A percentile compares a stretch with the other conserved stretches of the same genome.
Conservation (phyloP, 305 asterid species). For the Coffea humblotiana region DNA sequence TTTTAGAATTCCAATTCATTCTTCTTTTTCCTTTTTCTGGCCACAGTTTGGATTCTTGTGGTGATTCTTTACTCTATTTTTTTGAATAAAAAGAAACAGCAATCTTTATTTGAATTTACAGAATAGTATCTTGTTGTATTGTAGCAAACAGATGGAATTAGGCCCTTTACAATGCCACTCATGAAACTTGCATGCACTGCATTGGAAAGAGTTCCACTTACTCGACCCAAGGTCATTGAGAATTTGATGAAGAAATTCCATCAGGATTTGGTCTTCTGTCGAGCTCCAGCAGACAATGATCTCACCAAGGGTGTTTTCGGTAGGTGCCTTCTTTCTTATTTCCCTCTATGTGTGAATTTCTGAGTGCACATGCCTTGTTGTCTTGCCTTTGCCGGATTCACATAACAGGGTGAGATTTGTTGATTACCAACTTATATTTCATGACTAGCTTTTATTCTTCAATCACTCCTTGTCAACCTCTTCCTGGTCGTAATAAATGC, state of each 20-base stretch:
- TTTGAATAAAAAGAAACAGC: no score
- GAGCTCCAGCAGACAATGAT: slow-evolving; percentile 75
- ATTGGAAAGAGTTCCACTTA: slow-evolving; percentile 85
- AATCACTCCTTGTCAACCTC: no score
- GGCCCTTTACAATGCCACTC: slow-evolving; percentile 91
- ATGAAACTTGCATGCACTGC: slow-evolving; percentile 96
- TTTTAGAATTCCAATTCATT: background rate
- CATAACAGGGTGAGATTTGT: background rate
- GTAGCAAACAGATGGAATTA: slow-evolving; percentile 81
- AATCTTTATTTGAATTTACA: no score
- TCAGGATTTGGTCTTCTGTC: slow-evolving; percentile 83
- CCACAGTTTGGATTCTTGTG: background rate
- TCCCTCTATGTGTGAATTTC: background rate
- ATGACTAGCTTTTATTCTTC: background rate
- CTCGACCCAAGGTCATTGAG: slow-evolving; percentile 63
- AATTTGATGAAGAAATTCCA: slow-evolving; percentile 64
- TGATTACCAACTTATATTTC: background rate
- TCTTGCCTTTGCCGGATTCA: background rate
- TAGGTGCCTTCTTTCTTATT: slow-evolving; percentile 24
- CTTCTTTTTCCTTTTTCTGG: background rate
- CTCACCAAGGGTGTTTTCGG: slow-evolving; percentile 58
- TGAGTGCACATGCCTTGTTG: background rate
- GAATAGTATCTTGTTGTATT: slow-evolving; percentile 15
- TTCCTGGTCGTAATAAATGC: background rate
- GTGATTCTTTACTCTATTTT: background rate